phyloP scores from a whole-genome alignment of 108 stramenopile genomes.

The Parmales sp. region DNA sequence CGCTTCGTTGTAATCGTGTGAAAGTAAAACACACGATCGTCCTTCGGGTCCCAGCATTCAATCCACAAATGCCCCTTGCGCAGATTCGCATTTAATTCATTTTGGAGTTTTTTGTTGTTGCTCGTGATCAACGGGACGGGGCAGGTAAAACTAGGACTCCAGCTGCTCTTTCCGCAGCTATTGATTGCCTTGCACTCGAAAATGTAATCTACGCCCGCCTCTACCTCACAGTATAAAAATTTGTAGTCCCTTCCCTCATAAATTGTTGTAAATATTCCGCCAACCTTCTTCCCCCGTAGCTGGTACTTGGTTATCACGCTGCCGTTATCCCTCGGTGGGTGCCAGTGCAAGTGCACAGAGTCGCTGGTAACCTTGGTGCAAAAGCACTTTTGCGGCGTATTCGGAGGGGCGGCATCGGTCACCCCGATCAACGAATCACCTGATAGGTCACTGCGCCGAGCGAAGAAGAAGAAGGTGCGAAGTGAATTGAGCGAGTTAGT shows the following conservation, averaged over 20 bases:
- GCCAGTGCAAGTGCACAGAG: neutral
- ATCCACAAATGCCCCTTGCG: slow-evolving; percentile 9
- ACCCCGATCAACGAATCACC: no score
- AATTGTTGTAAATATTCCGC: neutral
- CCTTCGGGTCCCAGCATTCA: slow-evolving; percentile 11
- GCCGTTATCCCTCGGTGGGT: neutral
- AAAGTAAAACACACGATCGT: slow-evolving; percentile 6
- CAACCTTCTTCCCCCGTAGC: neutral
- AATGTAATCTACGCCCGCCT: neutral
- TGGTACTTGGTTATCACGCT: neutral
- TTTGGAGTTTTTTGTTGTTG: neutral
- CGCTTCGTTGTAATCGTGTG: neutral
- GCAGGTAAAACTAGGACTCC: neutral
- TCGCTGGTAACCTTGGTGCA: neutral
- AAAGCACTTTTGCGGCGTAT: neutral
- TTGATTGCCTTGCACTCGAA: neutral
- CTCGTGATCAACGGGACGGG: neutral
- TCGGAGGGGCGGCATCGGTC: neutral
- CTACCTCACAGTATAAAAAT: neutral
- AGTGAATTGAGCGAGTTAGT: neutral
- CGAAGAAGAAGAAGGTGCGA: neutral
- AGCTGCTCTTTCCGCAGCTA: neutral
- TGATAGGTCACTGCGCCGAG: neutral
- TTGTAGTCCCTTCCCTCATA: neutral
- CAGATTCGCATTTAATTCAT: neutral